Base-by-base conservation (phyloP, 2,329 filamentous ascomycete species). In the Phaeosphaeriaceae sp. region DNA sequence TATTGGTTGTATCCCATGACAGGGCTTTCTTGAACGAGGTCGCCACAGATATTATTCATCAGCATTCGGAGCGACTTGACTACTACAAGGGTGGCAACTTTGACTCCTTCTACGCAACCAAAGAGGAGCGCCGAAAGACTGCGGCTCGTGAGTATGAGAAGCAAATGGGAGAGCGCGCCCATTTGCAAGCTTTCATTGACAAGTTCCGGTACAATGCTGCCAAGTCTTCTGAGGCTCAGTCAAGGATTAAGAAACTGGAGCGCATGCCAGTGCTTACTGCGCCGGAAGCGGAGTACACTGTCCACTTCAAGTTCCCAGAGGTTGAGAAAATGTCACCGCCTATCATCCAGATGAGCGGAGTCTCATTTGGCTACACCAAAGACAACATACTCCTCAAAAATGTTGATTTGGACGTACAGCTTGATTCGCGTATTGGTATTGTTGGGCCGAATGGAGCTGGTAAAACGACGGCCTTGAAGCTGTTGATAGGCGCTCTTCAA, bases 141-240 rank as follows among this genome's bases (percentile, higher is more conserved):
- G 92, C 92, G 35, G 93, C 94, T 81, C 88, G 91, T 66, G 94
- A 99, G 76, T 99, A 99, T 76, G 94, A 99, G 76, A 97, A 95
- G 76, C 94, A 99, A 72, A 96, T 97, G 91, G 91, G 83, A 1
- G 86, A 93, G 75, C 85, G 94, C 63, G 91, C 92, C 26, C 94
- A 99, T 80, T 78, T 99, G 56, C 94, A 99, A 79, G 78, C 90
- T 21, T 99, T 99, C 76, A 99, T 99, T 77, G 94, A 99, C 83
- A 99, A 99, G 78, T 99, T 99, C 83, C 87, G 94, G 44, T 99
- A 99, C 83, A 99, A 99, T 71, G 94, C 94, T 21, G 94, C 93
- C 68, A 99, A 99, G 76, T 97, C 94, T 1, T 96, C 93, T 7
- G 94, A 99, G 80, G 94, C 94, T 1, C 94, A 99, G 72, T 97